These are phyloP conservation scores for Turritis glabra DNA, from an alignment of 345 rosid species.

Conservation along the genomic window DNA sequence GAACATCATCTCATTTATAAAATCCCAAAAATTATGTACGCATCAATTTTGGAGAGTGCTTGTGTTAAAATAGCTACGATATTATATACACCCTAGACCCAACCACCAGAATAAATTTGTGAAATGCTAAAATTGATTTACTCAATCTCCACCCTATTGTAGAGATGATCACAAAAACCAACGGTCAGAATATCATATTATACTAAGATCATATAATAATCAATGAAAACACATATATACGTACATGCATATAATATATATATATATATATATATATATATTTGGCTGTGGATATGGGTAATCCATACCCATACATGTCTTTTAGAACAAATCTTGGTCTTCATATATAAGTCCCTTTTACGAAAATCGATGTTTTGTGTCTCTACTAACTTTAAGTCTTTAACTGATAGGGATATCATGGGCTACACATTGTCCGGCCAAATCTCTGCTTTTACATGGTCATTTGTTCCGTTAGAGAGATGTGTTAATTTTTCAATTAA, in stretches of 20 bases:
- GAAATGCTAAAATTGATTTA: background rate
- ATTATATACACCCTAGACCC: background rate
- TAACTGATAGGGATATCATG: slow-evolving; percentile 28
- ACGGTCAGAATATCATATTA: background rate
- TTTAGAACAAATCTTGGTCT: slow-evolving; percentile 36
- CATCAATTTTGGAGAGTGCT: background rate
- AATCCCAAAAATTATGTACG: no score
- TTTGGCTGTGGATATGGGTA: background rate
- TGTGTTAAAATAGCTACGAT: background rate
- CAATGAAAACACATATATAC: background rate
- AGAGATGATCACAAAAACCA: slow-evolving; percentile 5
- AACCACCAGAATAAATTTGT: background rate
- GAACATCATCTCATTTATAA: no score
- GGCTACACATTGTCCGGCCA: slow-evolving; percentile 19
- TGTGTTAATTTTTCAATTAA: background rate
- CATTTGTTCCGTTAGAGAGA: slow-evolving; percentile 10
- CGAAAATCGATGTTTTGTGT: slow-evolving; percentile 36
- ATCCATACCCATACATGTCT: slow-evolving; percentile 14
- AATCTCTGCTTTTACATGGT: slow-evolving; percentile 15
- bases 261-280: background rate
- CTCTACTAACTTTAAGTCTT: slow-evolving; percentile 32
- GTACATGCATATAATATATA: background rate
- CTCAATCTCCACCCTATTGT: background rate
- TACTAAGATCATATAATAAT: background rate
- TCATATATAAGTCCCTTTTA: slow-evolving; percentile 13